phyloP scores from a whole-genome alignment of 1,139 yeast species.

The Spencermartinsiella ligniputridi region DNA sequence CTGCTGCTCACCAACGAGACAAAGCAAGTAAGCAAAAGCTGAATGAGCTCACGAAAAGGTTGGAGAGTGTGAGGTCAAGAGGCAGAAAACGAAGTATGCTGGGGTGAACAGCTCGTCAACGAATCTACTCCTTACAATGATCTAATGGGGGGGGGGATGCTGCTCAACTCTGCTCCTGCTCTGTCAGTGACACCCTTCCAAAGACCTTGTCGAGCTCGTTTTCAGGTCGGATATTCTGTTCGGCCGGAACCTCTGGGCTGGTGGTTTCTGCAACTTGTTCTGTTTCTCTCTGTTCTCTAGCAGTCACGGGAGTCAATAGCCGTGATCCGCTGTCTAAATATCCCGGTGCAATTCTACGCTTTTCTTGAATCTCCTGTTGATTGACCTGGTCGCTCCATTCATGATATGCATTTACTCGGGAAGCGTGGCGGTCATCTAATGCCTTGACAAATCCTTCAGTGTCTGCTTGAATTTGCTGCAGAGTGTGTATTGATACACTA shows the following conservation, averaged over 20 bases:
- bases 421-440: constrained; percentile 25
- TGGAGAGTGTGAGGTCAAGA: constrained; percentile 81
- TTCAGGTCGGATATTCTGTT: neutral
- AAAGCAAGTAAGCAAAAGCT: constrained; percentile 31
- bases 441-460: constrained; percentile 27
- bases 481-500: constrained; percentile 26
- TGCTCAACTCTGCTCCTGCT: neutral
- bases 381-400: constrained; percentile 33
- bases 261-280: constrained; percentile 5
- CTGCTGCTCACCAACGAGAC: constrained; percentile 28
- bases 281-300: constrained; percentile 2
- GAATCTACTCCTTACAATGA: too few species aligned
- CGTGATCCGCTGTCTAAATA: constrained; percentile 34
- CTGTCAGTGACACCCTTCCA: constrained; percentile 15
- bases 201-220: constrained; percentile 20
- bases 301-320: constrained; percentile 27
- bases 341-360: constrained; percentile 42
- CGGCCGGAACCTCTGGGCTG: neutral
- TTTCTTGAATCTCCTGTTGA: constrained; percentile 26
- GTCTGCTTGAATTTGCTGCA: constrained; percentile 24
- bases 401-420: constrained; percentile 27
- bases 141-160: neutral
- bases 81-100: constrained; percentile 96
- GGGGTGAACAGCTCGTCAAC: too few species aligned
- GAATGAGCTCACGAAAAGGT: constrained; percentile 56